Conservation (phyloP, 371 early-diverging fungal species). For the Haplosporangium sp. region DNA sequence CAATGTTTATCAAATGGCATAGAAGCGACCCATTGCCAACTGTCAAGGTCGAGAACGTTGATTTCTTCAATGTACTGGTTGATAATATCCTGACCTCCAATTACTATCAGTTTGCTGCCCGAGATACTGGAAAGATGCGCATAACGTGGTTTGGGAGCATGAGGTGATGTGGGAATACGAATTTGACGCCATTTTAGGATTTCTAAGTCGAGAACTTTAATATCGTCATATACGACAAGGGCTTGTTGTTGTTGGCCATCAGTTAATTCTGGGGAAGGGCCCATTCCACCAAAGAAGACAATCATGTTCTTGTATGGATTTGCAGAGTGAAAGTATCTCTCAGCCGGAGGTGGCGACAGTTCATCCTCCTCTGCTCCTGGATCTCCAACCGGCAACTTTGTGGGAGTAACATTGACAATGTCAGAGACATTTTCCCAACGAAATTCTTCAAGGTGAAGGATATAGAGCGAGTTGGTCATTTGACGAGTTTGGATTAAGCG, state of each 20-base stretch:
- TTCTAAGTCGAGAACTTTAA: conserved; percentile 76
- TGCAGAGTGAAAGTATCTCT: conserved; percentile 86
- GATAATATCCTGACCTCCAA: conserved; percentile 88
- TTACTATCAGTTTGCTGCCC: conserved; percentile 70
- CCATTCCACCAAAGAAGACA: conserved; percentile 79
- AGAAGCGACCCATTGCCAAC: conserved; percentile 75
- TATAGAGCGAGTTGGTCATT: conserved; percentile 80
- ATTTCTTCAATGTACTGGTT: conserved; percentile 84
- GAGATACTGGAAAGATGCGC: conserved; percentile 80
- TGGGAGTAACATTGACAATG: conserved; percentile 32
- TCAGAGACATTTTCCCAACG: conserved; percentile 66
- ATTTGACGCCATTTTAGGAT: conserved; percentile 72
- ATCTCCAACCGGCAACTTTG: conserved; percentile 37
- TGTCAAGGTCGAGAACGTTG: conserved; percentile 78
- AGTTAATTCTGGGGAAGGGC: conserved; percentile 43
- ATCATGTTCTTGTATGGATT: conserved; percentile 69
- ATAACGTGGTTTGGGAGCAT: conserved; percentile 81
- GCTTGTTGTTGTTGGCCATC: conserved; percentile 45
- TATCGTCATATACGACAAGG: conserved; percentile 75
- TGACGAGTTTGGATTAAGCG: conserved; percentile 73
- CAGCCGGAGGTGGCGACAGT: conserved; percentile 60
- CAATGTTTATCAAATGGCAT: conserved; percentile 78
- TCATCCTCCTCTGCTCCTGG: conserved; percentile 45
- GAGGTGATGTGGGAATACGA: conserved; percentile 60
- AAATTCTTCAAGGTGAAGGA: conserved; percentile 72